Conservation (phyloP, 2,329 filamentous ascomycete species). For the Iodosphaeria phyllophila region DNA sequence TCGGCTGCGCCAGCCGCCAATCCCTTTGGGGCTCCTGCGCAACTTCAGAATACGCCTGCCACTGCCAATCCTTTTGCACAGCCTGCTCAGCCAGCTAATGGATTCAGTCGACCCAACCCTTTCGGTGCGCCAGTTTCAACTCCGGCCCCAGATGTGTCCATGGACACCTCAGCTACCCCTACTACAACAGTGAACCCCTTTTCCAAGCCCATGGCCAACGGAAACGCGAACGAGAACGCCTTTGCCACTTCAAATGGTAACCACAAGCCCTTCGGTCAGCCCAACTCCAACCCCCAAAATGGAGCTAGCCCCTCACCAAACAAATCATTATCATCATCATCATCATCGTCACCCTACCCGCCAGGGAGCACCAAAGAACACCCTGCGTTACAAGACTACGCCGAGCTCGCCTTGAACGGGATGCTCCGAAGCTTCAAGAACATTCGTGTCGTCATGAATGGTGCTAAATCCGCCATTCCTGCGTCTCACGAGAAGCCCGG, state of each 20-base stretch:
- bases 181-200: conserved; percentile 9
- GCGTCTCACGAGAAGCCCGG: conserved; percentile 1
- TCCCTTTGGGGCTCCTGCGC: conserved; percentile 11
- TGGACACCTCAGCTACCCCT: conserved; percentile 10
- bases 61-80: conserved; percentile 14
- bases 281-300: too few species aligned
- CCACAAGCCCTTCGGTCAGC: conserved; percentile 11
- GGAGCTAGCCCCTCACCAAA: too few species aligned
- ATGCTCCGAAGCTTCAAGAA: too few species aligned
- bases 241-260: conserved; percentile 3
- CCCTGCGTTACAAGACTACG: conserved; percentile 24
- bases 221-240: too few species aligned
- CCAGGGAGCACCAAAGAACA: conserved; percentile 24
- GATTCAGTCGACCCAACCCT: conserved; percentile 14
- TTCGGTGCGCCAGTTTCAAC: conserved; percentile 13
- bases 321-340: too few species aligned
- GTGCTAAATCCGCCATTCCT: too few species aligned
- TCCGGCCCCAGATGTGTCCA: conserved; percentile 6
- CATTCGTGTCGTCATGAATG: conserved; percentile 31
- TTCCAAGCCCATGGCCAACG: conserved; percentile 6
- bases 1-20: conserved; percentile 8
- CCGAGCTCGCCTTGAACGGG: conserved; percentile 41
- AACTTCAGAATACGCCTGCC: conserved; percentile 4
- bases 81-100: conserved; percentile 9
- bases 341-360: too few species aligned